A percentile compares a stretch with the other conserved stretches of the same genome.
Conservation (phyloP, 2,329 filamentous ascomycete species). For the Neofusicoccum kwambonambiense region DNA sequence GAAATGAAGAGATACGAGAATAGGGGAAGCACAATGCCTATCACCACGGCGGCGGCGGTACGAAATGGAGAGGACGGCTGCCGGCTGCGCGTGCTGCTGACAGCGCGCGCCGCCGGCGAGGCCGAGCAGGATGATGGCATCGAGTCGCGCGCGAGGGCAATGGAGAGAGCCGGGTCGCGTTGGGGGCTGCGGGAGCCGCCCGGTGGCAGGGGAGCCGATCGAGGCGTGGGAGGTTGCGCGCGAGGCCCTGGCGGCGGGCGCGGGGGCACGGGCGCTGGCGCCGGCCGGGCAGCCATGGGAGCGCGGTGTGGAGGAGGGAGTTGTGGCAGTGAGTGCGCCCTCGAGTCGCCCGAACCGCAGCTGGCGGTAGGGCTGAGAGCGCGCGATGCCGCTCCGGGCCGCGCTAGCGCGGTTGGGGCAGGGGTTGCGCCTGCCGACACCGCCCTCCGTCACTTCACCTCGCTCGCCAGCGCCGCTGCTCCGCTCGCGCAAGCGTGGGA, state of each 20-base stretch:
- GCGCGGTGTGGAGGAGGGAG: not conserved
- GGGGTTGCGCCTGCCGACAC: not conserved
- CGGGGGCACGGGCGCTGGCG: not conserved
- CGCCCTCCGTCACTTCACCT: not conserved
- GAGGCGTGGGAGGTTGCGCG: not conserved
- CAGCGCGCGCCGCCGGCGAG: not conserved
- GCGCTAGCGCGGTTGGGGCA: not conserved
- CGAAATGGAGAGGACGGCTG: not conserved
- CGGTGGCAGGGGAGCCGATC: constrained; percentile 1
- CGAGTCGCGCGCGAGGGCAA: not conserved
- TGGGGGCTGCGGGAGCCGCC: constrained; percentile 5
- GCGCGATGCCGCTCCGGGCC: not conserved
- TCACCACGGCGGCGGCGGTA: not conserved
- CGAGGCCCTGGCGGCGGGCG: not conserved
- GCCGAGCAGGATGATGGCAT: not conserved
- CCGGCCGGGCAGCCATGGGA: not conserved
- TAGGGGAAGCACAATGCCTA: constrained; percentile 10
- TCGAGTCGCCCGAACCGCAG: not conserved
- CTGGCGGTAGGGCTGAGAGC: not conserved
- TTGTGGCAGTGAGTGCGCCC: constrained; percentile 3
- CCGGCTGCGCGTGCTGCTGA: not conserved
- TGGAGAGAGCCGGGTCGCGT: not conserved
- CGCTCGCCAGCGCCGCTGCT: not conserved
- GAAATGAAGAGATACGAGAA: constrained; percentile 16
- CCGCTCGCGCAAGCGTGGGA: not conserved